Base-by-base conservation (phyloP, 805 yeast species). In the Diddensiella santjacobensis region DNA sequence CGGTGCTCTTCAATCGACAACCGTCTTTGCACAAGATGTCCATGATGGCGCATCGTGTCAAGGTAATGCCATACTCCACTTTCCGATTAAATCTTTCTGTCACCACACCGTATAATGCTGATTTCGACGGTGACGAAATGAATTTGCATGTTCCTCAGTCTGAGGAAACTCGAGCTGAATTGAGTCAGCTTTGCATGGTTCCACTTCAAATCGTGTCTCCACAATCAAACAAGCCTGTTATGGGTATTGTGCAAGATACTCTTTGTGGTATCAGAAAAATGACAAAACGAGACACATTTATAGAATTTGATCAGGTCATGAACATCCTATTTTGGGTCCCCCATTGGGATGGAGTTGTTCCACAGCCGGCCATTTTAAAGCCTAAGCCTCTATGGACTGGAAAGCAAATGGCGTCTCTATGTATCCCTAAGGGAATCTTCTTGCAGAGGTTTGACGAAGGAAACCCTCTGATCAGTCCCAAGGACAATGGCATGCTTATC, bases 71-170 rank as follows among this genome's bases (percentile, higher is more conserved):
- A 10, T 93, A 89, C 66, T 90, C 98, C 4, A 93, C 99, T 0
- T 93, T 93, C 76, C 80, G 99, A 72, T 76, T 93, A 72, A 93
- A 93, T 65, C 74, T 93, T 66, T 93, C 98, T 22, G 99, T 93
- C 40, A 93, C 99, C 0, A 88, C 98, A 17, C 99, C 99, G n/a
- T 93, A 93, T 70, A 93, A 93, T 72, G 99, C 99, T 40, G 99
- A 93, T 84, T 93, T 93, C 75, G 99, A 93, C 74, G 99, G 99
- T 77, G 99, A 93, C 71, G 99, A 93, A 72, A 93, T 93, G 99
- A 93, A 93, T 71, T 84, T 93, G 72, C 99, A 93, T 64, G 99
- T 91, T 58, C 99, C 99, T 2, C 99, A 93, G 68, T 86, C 96
- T 5, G 96, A 90, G 56, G 99, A 93, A 68, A 90, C 99, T 0